Evolutionary conservation across 2,329 filamentous ascomycete genomes (phyloP), one percentile per base, ranked within the genome.

Genomic region (Lasiodiplodia citricola): DNA sequence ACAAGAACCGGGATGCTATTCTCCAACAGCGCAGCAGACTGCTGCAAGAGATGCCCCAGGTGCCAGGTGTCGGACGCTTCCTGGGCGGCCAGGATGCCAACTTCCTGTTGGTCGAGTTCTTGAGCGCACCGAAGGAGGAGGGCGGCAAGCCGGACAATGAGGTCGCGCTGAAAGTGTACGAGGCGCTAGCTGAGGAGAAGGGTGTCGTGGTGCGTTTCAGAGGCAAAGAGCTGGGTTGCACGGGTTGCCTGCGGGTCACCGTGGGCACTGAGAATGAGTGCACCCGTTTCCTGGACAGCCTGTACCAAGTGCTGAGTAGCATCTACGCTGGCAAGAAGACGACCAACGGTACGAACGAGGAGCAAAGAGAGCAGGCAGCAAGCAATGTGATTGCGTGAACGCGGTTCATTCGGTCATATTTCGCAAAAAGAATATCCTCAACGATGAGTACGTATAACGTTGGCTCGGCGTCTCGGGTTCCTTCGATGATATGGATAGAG

Each of bases 201-300:
- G 94, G 95, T 0, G 95, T 99, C 0, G 94, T 99, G 7, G 95
- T 98, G 4, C 86, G 96, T 66, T 99, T 98, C 80, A 86, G 96
- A 74, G 96, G 96, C 58, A 96, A 94, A 82, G 96, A 99, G 83
- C 85, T 92, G 72, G 95, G 94, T 4, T 99, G 96, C 78, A 80
- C 90, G 52, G 96, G 95, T 0, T 97, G 95, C 76, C 81, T 99
- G 78, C 88, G 96, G 67, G 93, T 98, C 73, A 99, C 96, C 0
- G 89, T 99, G 14, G 96, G 96, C 18, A 98, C 95, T 0, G 92
- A 96, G 79, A 82, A 88, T 1, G 96, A 99, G 80, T 92, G 96
- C 10, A 90, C 90, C 31, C 86, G 90, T 69, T 93, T 98, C 76
- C 78, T 99, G 73, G 82, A 83, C 23, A 90, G 94, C 73, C 80